Evolutionary conservation across 805 yeast species (phyloP), one percentile per base, ranked within the genome.

Genomic region (Pichia manshurica): DNA sequence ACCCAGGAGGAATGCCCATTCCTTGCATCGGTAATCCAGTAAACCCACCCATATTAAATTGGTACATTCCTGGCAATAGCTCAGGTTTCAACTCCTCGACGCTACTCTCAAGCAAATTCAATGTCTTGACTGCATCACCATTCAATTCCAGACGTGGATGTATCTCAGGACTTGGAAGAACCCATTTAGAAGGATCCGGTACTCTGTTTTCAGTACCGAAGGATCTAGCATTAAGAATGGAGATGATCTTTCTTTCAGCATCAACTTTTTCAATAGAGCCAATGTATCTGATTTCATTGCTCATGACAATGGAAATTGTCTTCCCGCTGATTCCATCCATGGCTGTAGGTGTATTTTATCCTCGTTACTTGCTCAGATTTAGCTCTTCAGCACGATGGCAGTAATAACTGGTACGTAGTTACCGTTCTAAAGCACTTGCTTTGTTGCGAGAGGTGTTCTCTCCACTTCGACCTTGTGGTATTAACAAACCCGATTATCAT

Each of bases 261-360:
- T 88, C 88, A 59, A 93, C 87, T 56, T 80, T 82, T 55, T 87
- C 88, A 61, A 91, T 74, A n/a, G 78, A 70, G 29, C 99, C 99
- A 49, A 88, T 93, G 62, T 91, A 91, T 54, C 96, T 81, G 51
- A 86, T 82, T 34, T 87, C 87, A 57, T 85, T 82, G 61, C 78
- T 79, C 49, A 95, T 83, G 53, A 85, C 77, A 63, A 88, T 73
- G 22, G 93, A 81, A 57, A 89, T 87, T 44, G 91, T 83, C 64
- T 87, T 87, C 9, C 98, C 98, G 56, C 89, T 85, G 66, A 84
- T 90, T 61, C 89, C 89, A 40, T 97, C 84, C 98, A 93, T 93
- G 29, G 7, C 29, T 25, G 10, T 25, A 25, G 29, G 29, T 25
- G 10, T 7, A 10, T 25, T 25, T 10, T 25, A 10, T 25, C n/a